phyloP scores from a whole-genome alignment of 164 flowering plant species.

The Annona cherimola region DNA sequence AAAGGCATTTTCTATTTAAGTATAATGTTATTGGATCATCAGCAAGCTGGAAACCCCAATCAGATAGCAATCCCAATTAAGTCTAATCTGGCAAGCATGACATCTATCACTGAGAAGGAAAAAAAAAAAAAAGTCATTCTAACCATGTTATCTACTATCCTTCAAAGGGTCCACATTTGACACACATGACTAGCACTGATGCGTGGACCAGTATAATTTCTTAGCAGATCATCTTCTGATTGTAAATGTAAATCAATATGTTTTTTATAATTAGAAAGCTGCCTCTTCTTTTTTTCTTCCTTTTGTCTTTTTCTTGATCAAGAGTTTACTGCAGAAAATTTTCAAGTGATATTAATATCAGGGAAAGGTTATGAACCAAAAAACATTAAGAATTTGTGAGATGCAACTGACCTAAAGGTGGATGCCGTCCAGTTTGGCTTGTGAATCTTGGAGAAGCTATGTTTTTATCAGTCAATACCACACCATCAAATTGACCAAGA shows the following conservation, averaged over 20 bases:
- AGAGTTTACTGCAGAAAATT: too few relatives aligned
- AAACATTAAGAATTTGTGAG: background rate
- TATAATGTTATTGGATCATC: background rate
- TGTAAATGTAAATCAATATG: too few relatives aligned
- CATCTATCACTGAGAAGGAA: background rate
- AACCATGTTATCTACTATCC: too few relatives aligned
- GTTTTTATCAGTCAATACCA: constrained; percentile 72
- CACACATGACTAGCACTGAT: background rate
- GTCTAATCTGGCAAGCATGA: background rate
- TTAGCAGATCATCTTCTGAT: background rate
- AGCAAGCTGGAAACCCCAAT: background rate
- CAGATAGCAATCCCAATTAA: background rate
- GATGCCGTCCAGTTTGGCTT: constrained; percentile 43
- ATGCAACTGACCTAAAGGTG: constrained; percentile 52
- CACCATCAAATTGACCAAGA: constrained; percentile 62
- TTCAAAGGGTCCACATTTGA: background rate
- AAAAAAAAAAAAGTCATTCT: too few relatives aligned
- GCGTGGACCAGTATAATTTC: background rate
- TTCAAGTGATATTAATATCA: too few relatives aligned
- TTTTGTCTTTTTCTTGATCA: too few relatives aligned
- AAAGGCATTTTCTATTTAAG: too few relatives aligned
- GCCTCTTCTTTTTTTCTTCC: too few relatives aligned
- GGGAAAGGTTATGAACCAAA: too few relatives aligned
- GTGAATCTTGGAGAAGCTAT: constrained; percentile 49
- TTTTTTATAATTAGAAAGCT: too few relatives aligned